These are phyloP conservation scores for Diversispora epigaea DNA, from an alignment of 192 early-diverging fungal genomes.

Conservation along the genomic window DNA sequence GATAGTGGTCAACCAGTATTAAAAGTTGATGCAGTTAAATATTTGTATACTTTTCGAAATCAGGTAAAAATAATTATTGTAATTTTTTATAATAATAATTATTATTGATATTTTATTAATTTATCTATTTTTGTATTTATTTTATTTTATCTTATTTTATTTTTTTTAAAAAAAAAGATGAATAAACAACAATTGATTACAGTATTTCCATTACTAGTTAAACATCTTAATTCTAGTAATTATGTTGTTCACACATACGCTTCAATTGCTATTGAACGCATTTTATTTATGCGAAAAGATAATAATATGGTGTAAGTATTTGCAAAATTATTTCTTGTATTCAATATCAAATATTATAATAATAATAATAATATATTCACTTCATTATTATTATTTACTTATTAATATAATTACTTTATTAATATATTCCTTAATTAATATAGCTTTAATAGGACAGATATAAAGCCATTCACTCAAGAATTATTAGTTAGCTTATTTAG, in stretches of 20 bases:
- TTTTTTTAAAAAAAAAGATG: slow-evolving; percentile 48
- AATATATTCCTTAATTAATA: not conserved
- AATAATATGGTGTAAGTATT: slow-evolving; percentile 53
- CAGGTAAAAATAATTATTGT: slow-evolving; percentile 51
- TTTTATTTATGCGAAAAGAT: slow-evolving; percentile 70
- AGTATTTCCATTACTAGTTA: slow-evolving; percentile 74
- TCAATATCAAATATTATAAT: too few relatives aligned
- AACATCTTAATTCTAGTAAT: slow-evolving; percentile 78
- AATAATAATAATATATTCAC: too few relatives aligned
- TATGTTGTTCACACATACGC: slow-evolving; percentile 91
- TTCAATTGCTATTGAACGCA: slow-evolving; percentile 86
- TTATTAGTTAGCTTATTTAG: slow-evolving; percentile 76
- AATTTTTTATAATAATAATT: not conserved
- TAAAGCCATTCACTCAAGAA: slow-evolving; percentile 64
- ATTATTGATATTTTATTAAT: not conserved
- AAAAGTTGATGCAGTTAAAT: slow-evolving; percentile 94
- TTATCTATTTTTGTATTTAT: not conserved
- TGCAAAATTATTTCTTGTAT: not conserved
- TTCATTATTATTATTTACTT: not conserved
- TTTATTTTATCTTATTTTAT: too few relatives aligned
- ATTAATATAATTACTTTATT: not conserved
- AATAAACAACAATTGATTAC: slow-evolving; percentile 73
- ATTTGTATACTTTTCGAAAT: slow-evolving; percentile 88
- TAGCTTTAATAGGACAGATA: slow-evolving; percentile 69
- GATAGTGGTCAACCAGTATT: slow-evolving; percentile 71